Evolutionary conservation across 2,329 filamentous ascomycete genomes (phyloP).

Genomic region (Colletotrichum graminicola): DNA sequence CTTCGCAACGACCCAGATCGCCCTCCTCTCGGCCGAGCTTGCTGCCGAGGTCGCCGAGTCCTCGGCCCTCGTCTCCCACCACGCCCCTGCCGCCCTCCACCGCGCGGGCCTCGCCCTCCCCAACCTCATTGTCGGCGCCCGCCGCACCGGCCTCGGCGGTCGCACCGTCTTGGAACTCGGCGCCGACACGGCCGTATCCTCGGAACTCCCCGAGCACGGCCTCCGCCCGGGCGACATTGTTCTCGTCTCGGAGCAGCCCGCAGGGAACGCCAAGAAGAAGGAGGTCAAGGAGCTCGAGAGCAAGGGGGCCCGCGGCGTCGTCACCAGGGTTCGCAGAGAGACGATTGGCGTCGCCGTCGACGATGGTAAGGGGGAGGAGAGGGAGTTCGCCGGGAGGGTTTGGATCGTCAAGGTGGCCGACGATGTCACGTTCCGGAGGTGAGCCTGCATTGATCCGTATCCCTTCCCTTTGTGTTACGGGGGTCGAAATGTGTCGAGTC

Average conservation of each 20-base stretch:
- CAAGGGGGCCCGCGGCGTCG: constrained; percentile 77
- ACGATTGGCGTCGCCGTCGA: constrained; percentile 77
- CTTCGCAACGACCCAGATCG: constrained; percentile 79
- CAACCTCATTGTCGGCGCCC: constrained; percentile 79
- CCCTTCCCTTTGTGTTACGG: background rate
- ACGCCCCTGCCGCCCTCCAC: constrained; percentile 77
- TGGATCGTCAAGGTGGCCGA: constrained; percentile 78
- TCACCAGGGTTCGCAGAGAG: constrained; percentile 71
- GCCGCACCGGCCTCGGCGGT: constrained; percentile 92
- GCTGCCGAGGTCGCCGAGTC: constrained; percentile 79
- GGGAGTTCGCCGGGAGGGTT: constrained; percentile 60
- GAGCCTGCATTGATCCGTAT: constrained; percentile 38
- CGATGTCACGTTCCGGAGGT: constrained; percentile 74
- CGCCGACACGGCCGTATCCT: constrained; percentile 76
- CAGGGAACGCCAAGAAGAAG: constrained; percentile 77
- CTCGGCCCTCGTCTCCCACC: constrained; percentile 72
- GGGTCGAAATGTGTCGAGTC: background rate
- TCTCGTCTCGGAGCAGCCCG: constrained; percentile 79
- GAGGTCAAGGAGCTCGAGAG: constrained; percentile 79
- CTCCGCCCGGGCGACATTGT: constrained; percentile 84
- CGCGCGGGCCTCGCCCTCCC: constrained; percentile 83
- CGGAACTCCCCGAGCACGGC: constrained; percentile 79
- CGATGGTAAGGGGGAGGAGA: constrained; percentile 67
- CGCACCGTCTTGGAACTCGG: constrained; percentile 87
- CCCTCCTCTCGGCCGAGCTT: constrained; percentile 78